A percentile compares a stretch with the other conserved stretches of the same genome.
phyloP scores from a whole-genome alignment of 2,329 filamentous ascomycete species.

The Immersiporthe knoxdaviesiana region DNA sequence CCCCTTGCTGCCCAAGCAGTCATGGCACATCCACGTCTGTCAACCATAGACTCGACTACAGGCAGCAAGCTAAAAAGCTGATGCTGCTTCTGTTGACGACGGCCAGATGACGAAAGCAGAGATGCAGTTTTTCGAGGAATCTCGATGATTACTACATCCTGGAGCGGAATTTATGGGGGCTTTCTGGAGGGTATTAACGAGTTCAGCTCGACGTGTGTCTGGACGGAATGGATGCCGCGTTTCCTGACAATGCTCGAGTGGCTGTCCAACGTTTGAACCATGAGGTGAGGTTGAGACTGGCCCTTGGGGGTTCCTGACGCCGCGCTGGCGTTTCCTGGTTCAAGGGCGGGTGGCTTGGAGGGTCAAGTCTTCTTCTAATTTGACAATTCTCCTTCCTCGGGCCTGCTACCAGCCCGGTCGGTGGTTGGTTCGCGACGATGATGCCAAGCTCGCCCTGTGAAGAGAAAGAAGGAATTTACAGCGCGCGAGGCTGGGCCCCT shows the following conservation, averaged over 20 bases:
- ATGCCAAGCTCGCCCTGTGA: constrained; percentile 28
- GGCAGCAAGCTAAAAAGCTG: neutral
- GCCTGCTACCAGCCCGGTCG: constrained; percentile 18
- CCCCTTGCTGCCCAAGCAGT: neutral
- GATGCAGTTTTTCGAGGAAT: too few relatives aligned
- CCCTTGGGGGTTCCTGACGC: neutral
- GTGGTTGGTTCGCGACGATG: constrained; percentile 32
- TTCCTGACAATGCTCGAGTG: neutral
- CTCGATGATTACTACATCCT: too few relatives aligned
- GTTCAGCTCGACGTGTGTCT: neutral
- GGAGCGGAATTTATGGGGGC: too few relatives aligned
- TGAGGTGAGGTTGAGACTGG: neutral
- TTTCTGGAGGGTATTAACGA: too few relatives aligned
- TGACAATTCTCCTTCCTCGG: constrained; percentile 32
- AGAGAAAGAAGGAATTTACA: neutral
- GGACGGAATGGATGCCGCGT: neutral
- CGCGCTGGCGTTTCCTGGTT: constrained; percentile 1
- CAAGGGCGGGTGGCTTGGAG: constrained; percentile 29
- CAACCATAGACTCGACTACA: neutral
- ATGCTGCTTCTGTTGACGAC: neutral
- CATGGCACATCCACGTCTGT: neutral
- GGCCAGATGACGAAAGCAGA: too few relatives aligned
- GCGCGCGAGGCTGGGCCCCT: constrained; percentile 31
- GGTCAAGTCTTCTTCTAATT: constrained; percentile 37
- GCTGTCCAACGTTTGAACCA: neutral